phyloP scores from a whole-genome alignment of 1,284 basidiomycete genomes.

The Vanrija sp. region DNA sequence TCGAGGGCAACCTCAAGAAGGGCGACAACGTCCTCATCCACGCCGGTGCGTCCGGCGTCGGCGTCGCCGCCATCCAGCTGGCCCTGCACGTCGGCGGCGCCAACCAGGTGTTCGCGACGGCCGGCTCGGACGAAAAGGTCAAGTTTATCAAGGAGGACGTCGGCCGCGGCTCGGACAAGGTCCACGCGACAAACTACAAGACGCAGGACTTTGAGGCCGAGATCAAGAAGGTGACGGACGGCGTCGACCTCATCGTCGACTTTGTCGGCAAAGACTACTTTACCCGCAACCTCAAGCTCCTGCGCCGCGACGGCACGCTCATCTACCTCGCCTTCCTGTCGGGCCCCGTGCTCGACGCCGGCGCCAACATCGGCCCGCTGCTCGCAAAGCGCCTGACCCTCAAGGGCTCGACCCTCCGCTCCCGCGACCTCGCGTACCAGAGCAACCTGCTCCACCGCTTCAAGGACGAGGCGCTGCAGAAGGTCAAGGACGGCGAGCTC shows the following conservation, averaged over 20 bases:
- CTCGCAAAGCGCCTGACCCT: conserved; percentile 79
- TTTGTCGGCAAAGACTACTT: conserved; percentile 70
- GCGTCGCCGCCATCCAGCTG: conserved; percentile 84
- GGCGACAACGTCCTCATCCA: conserved; percentile 80
- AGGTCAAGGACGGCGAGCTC: conserved; percentile 64
- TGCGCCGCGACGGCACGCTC: conserved; percentile 76
- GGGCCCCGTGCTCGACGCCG: conserved; percentile 64
- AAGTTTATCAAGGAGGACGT: conserved; percentile 61
- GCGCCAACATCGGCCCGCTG: conserved; percentile 61
- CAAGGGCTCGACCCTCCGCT: conserved; percentile 82
- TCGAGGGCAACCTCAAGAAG: conserved; percentile 64
- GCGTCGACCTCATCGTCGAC: conserved; percentile 73
- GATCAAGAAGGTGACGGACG: conserved; percentile 44
- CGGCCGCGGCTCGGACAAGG: conserved; percentile 55
- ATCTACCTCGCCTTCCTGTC: conserved; percentile 46
- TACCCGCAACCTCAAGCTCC: conserved; percentile 69
- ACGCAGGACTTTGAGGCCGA: conserved; percentile 58
- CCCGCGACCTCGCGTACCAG: conserved; percentile 75
- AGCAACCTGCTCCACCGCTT: conserved; percentile 69
- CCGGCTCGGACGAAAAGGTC: conserved; percentile 79
- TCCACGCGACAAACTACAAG: conserved; percentile 80
- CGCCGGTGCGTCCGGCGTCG: conserved; percentile 85
- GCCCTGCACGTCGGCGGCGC: conserved; percentile 53
- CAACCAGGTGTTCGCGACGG: conserved; percentile 72
- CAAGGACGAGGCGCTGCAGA: conserved; percentile 55